Percentiles rank a stretch among this genome's conserved stretches.
Evolutionary conservation across 305 asterid genomes (phyloP).

Genomic region (Rubia occidens): DNA sequence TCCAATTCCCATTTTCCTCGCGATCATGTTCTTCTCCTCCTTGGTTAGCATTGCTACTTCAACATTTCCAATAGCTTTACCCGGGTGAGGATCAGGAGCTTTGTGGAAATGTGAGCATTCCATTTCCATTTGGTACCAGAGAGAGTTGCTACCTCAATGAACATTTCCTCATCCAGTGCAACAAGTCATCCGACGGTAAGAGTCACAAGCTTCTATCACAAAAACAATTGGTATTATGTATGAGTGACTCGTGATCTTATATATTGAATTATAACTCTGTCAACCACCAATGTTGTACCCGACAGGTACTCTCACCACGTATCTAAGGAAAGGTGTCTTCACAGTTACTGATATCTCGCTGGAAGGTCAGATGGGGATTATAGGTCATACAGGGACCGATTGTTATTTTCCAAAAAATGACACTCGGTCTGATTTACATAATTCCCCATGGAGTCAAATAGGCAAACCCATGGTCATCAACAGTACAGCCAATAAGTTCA

Average conservation of each 20-base stretch:
- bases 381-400: not conserved
- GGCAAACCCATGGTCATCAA: not conserved
- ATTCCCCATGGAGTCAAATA: no score
- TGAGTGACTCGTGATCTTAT: no score
- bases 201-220: no score
- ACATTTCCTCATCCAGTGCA: not conserved
- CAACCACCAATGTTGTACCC: no score
- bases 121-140: slow-evolving; percentile 3
- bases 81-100: not conserved
- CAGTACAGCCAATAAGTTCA: not conserved
- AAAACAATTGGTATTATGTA: no score
- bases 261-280: no score
- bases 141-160: not conserved
- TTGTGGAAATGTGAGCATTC: slow-evolving; percentile 7
- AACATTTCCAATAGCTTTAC: not conserved
- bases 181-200: not conserved
- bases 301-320: no score
- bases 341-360: not conserved
- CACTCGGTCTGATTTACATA: not conserved
- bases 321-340: no score
- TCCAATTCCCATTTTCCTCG: no score
- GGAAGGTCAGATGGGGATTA: not conserved
- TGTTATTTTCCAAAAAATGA: not conserved
- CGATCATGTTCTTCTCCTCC: no score
- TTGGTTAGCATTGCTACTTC: not conserved